phyloP scores from a whole-genome alignment of 306 rosid genomes.

The Alnus glutinosa region DNA sequence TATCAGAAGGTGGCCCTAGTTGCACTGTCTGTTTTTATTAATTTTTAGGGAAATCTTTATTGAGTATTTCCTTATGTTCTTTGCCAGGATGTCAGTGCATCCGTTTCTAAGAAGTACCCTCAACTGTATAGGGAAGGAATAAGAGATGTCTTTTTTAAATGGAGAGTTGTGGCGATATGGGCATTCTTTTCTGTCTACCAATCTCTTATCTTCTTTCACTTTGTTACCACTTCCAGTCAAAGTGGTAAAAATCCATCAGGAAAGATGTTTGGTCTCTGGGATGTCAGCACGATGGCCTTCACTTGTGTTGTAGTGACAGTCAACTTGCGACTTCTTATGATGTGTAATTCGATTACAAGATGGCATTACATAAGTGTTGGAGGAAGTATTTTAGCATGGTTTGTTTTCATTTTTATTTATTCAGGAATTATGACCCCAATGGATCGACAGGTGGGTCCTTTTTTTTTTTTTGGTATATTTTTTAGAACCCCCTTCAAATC shows the following conservation, averaged over 20 bases:
- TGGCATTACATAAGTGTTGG: slow-evolving; percentile 94
- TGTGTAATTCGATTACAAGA: slow-evolving; percentile 82
- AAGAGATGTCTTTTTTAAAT: slow-evolving; percentile 70
- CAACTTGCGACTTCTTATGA: slow-evolving; percentile 80
- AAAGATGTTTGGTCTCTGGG: slow-evolving; percentile 84
- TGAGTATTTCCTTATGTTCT: neutral
- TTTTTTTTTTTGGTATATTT: slow-evolving; percentile 9
- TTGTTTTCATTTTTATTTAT: slow-evolving; percentile 70
- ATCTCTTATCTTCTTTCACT: slow-evolving; percentile 75
- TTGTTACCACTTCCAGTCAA: slow-evolving; percentile 53
- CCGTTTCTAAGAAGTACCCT: slow-evolving; percentile 94
- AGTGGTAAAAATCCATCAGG: slow-evolving; percentile 68
- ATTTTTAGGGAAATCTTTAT: neutral
- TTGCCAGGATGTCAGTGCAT: slow-evolving; percentile 84
- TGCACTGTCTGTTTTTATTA: neutral
- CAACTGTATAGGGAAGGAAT: slow-evolving; percentile 89
- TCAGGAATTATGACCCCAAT: slow-evolving; percentile 62
- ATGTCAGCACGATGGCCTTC: slow-evolving; percentile 94
- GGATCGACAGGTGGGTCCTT: slow-evolving; percentile 66
- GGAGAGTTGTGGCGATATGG: slow-evolving; percentile 93
- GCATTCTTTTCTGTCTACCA: slow-evolving; percentile 87
- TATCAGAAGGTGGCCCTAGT: neutral
- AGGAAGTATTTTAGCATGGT: slow-evolving; percentile 94
- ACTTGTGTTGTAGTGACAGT: slow-evolving; percentile 89
- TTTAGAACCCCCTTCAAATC: slow-evolving; percentile 9